phyloP scores from a whole-genome alignment of 352 stramenopile genomes.

The Globisporangium abappressorium region DNA sequence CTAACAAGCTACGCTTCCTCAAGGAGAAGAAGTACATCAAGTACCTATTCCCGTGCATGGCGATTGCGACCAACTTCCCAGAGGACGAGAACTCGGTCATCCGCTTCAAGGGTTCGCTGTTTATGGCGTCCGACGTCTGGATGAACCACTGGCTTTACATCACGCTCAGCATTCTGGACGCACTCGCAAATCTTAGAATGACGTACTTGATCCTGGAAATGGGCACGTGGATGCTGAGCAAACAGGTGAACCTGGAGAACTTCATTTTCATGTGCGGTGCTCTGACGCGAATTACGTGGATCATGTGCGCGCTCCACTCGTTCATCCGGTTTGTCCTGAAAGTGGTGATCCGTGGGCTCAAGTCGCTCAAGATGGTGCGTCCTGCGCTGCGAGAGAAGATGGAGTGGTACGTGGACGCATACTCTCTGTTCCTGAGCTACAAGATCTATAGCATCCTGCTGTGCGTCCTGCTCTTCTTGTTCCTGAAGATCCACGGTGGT shows the following conservation, averaged over 20 bases:
- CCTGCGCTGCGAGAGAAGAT: slow-evolving; percentile 26
- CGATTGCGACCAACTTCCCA: slow-evolving; percentile 27
- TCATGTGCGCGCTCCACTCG: slow-evolving; percentile 54
- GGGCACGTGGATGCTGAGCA: slow-evolving; percentile 58
- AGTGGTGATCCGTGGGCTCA: slow-evolving; percentile 26
- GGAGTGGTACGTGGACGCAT: slow-evolving; percentile 50
- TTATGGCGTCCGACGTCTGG: slow-evolving; percentile 62
- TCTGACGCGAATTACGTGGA: slow-evolving; percentile 52
- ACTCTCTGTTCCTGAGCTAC: slow-evolving; percentile 50
- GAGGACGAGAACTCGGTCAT: slow-evolving; percentile 40
- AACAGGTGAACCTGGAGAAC: slow-evolving; percentile 41
- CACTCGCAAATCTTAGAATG: slow-evolving; percentile 37
- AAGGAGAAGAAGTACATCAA: slow-evolving; percentile 22
- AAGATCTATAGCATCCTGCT: slow-evolving; percentile 60
- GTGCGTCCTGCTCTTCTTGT: slow-evolving; percentile 36
- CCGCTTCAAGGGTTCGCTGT: slow-evolving; percentile 43
- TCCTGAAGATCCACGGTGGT: slow-evolving; percentile 31
- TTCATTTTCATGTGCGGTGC: slow-evolving; percentile 55
- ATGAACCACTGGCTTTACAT: slow-evolving; percentile 78
- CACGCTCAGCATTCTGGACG: slow-evolving; percentile 47
- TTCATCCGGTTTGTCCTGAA: slow-evolving; percentile 29
- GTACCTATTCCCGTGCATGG: slow-evolving; percentile 53
- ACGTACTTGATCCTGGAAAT: slow-evolving; percentile 47
- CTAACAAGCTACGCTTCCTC: slow-evolving; percentile 31
- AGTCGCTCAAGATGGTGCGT: slow-evolving; percentile 31